These are phyloP conservation scores for Auricularia heimuer DNA, from an alignment of 768 basidiomycete genomes.

Conservation along the genomic window DNA sequence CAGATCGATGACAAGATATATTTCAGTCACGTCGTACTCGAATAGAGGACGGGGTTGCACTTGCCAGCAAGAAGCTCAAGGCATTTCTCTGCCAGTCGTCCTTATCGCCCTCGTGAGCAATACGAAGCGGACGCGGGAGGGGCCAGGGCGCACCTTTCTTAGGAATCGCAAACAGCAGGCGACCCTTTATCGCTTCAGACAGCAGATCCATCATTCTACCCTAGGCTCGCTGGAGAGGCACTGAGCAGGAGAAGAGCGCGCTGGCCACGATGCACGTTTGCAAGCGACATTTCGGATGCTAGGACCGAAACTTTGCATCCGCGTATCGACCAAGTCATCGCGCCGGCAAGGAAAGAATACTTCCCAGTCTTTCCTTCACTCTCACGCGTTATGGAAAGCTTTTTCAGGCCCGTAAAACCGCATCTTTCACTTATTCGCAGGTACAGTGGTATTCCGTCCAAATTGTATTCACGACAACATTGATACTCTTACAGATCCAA, in stretches of 20 bases:
- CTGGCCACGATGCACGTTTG: background rate
- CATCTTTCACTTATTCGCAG: no score
- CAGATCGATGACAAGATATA: background rate
- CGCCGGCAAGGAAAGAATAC: background rate
- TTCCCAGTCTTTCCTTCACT: no score
- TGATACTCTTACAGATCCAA: no score
- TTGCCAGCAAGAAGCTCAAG: constrained; percentile 73
- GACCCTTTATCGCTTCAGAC: constrained; percentile 70
- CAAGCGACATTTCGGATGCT: background rate
- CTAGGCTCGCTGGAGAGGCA: background rate
- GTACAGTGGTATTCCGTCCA: no score
- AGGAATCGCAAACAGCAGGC: constrained; percentile 88
- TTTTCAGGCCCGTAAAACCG: no score
- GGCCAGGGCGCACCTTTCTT: constrained; percentile 67
- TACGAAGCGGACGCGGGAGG: constrained; percentile 1
- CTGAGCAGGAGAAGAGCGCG: background rate
- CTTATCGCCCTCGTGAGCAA: constrained; percentile 27
- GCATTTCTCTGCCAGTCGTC: constrained; percentile 86
- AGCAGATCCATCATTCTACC: constrained; percentile 36
- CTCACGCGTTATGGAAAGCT: no score
- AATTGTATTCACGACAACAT: no score
- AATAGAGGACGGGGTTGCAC: constrained; percentile 12
- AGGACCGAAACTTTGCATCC: background rate
- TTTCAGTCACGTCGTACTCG: background rate
- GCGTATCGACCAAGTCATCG: background rate